phyloP scores from a whole-genome alignment of 108 stramenopile genomes.

The Mediolabrus comicus region DNA sequence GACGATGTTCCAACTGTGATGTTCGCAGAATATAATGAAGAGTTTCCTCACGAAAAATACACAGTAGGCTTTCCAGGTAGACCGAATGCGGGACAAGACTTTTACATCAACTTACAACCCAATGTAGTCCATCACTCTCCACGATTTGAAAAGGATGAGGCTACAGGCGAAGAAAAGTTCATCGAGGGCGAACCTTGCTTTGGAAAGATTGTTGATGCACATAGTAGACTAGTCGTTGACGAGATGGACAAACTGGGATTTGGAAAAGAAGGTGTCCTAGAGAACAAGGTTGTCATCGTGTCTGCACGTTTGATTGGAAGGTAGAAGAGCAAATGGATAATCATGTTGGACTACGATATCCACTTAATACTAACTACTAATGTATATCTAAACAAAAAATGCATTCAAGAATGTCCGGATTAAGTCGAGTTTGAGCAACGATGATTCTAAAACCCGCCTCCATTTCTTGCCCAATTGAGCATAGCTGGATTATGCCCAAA shows the following conservation, averaged over 20 bases:
- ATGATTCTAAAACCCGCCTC: slow-evolving; percentile 10
- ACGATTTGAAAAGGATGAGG: not conserved
- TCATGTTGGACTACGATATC: no score
- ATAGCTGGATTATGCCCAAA: slow-evolving; percentile 29
- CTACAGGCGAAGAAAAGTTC: slow-evolving; percentile 64
- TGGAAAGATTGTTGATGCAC: slow-evolving; percentile 54
- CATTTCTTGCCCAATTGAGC: slow-evolving; percentile 33
- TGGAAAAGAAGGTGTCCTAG: slow-evolving; percentile 1
- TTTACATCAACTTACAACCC: slow-evolving; percentile 81
- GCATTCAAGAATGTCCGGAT: not conserved
- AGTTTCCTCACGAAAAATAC: slow-evolving; percentile 65
- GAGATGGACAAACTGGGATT: slow-evolving; percentile 32
- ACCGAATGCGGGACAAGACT: slow-evolving; percentile 69
- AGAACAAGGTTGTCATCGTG: slow-evolving; percentile 5
- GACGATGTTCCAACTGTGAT: slow-evolving; percentile 39
- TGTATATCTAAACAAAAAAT: no score
- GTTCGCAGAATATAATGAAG: slow-evolving; percentile 72
- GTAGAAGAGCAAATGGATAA: not conserved
- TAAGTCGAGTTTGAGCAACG: not conserved
- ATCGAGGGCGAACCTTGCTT: slow-evolving; percentile 93
- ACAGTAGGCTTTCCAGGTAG: slow-evolving; percentile 80
- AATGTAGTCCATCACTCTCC: slow-evolving; percentile 82
- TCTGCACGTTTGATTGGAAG: slow-evolving; percentile 14
- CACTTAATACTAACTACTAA: no score
- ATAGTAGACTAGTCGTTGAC: slow-evolving; percentile 42